phyloP scores from a whole-genome alignment of 192 early-diverging fungal genomes.

The Backusella liffmaniae region DNA sequence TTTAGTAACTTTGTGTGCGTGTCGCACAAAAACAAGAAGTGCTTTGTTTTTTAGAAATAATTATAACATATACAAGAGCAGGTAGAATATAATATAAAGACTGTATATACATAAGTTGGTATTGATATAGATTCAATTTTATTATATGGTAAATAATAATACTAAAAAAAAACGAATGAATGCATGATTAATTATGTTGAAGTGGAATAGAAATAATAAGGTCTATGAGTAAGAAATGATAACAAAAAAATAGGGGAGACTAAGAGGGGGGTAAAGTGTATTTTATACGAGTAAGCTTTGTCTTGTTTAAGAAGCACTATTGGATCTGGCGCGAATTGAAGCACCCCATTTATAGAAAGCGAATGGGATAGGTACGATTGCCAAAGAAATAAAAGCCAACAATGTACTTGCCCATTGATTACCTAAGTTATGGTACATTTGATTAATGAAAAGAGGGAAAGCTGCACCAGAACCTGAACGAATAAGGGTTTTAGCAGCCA shows the following conservation, averaged over 20 bases:
- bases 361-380: constrained; percentile 36
- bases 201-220: background rate
- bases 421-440: constrained; percentile 32
- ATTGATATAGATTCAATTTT: background rate
- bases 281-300: background rate
- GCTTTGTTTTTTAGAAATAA: background rate
- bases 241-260: background rate
- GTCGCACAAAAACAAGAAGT: background rate
- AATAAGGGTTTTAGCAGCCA: constrained; percentile 32
- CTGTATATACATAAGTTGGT: background rate
- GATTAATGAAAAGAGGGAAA: constrained; percentile 32
- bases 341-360: constrained; percentile 27
- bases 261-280: background rate
- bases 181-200: background rate
- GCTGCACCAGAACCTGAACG: constrained; percentile 30
- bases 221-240: background rate
- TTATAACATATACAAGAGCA: background rate
- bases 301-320: constrained; percentile 14
- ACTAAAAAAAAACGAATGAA: background rate
- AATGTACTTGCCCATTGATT: constrained; percentile 34
- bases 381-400: constrained; percentile 27
- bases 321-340: constrained; percentile 19
- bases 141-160: background rate
- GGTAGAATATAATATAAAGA: background rate
- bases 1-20: background rate